Evolutionary conservation across 2,329 filamentous ascomycete genomes (phyloP).

Genomic region (Verticillium alfalfae): DNA sequence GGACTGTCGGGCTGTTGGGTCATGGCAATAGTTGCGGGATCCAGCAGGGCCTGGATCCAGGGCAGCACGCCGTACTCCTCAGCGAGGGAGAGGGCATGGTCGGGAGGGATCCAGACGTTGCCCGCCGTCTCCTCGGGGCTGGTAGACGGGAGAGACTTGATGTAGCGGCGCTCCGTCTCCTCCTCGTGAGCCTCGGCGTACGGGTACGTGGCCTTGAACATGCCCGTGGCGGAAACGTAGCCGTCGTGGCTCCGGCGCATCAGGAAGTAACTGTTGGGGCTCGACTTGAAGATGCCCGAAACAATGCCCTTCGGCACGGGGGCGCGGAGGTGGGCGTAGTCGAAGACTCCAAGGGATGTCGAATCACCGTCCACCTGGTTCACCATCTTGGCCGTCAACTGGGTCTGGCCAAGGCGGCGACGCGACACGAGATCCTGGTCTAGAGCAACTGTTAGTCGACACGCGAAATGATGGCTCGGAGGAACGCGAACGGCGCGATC

Average conservation of each 20-base stretch:
- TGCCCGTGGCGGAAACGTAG: constrained; percentile 79
- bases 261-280: constrained; percentile 90
- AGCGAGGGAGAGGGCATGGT: constrained; percentile 73
- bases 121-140: constrained; percentile 90
- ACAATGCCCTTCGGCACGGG: constrained; percentile 86
- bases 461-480: not conserved
- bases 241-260: constrained; percentile 88
- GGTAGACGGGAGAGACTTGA: constrained; percentile 77
- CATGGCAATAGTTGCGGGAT: constrained; percentile 69
- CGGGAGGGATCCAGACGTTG: constrained; percentile 91
- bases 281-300: constrained; percentile 87
- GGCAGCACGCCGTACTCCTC: constrained; percentile 79
- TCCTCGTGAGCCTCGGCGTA: constrained; percentile 70
- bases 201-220: constrained; percentile 88
- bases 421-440: constrained; percentile 72
- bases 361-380: constrained; percentile 69
- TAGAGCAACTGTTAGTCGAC: constrained; percentile 24
- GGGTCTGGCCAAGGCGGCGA: constrained; percentile 87
- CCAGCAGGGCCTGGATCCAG: constrained; percentile 91
- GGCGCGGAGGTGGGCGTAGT: constrained; percentile 92
- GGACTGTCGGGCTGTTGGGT: constrained; percentile 58
- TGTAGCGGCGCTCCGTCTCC: constrained; percentile 70
- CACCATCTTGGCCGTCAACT: constrained; percentile 76
- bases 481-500: not conserved
- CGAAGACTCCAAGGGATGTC: constrained; percentile 75